A percentile compares a stretch with the other conserved stretches of the same genome.
These are phyloP conservation scores for Penicillium sclerotiorum DNA, from an alignment of 2,329 filamentous ascomycete species.

Conservation along the genomic window DNA sequence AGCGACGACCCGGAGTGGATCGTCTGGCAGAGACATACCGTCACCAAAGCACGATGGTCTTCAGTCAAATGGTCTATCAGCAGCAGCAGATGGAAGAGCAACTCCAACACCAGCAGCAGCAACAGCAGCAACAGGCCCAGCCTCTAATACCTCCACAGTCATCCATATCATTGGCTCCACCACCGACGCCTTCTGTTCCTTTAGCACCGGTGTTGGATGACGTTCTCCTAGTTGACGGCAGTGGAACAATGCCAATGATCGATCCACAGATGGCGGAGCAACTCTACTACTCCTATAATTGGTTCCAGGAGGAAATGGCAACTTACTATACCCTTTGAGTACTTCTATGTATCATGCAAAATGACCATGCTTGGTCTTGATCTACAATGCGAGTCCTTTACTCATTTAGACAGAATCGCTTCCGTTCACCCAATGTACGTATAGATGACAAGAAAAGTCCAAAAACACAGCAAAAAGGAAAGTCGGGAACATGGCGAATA, in stretches of 20 bases:
- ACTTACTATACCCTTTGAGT: slow-evolving; percentile 41
- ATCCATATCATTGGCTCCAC: slow-evolving; percentile 21
- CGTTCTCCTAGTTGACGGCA: slow-evolving; percentile 36
- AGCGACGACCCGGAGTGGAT: slow-evolving; percentile 41
- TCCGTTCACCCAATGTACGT: too few species aligned
- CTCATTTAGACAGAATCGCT: too few species aligned
- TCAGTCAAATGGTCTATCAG: slow-evolving; percentile 40
- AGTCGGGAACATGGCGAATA: too few species aligned
- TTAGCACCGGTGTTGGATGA: slow-evolving; percentile 39
- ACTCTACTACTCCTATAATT: slow-evolving; percentile 42
- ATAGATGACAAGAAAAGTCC: too few species aligned
- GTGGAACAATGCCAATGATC: slow-evolving; percentile 33
- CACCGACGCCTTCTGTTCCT: slow-evolving; percentile 28
- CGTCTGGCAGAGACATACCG: slow-evolving; percentile 41
- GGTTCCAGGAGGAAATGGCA: slow-evolving; percentile 44
- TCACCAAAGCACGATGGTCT: slow-evolving; percentile 42
- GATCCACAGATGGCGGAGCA: slow-evolving; percentile 42
- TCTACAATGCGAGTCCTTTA: neutral
- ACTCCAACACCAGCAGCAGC: slow-evolving; percentile 20
- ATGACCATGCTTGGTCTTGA: neutral
- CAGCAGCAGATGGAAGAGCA: slow-evolving; percentile 29
- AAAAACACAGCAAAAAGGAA: too few species aligned
- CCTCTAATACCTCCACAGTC: slow-evolving; percentile 22
- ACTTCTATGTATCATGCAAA: slow-evolving; percentile 15
- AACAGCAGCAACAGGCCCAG: slow-evolving; percentile 17